These are phyloP conservation scores for Rosa chinensis DNA, from an alignment of 306 rosid species.

Conservation along the genomic window DNA sequence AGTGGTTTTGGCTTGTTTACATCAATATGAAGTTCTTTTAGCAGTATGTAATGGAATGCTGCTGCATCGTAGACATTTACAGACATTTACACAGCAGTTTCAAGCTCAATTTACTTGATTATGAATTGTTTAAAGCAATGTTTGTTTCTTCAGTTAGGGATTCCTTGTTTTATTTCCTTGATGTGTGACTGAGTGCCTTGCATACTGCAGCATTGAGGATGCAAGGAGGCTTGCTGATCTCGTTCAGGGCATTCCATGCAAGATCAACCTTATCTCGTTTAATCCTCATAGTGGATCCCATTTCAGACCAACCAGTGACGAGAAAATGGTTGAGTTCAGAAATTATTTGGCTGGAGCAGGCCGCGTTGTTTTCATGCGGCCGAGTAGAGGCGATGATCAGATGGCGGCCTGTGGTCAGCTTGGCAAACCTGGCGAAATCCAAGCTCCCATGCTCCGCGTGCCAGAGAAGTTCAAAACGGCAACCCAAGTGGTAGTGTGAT, in stretches of 20 bases:
- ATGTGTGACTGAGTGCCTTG: not conserved
- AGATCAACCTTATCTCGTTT: conserved; percentile 85
- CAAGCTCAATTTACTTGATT: not conserved
- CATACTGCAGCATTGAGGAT: conserved; percentile 55
- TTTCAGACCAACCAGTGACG: conserved; percentile 74
- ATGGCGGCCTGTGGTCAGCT: conserved; percentile 99
- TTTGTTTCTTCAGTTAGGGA: not conserved
- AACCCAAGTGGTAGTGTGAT: conserved; percentile 41
- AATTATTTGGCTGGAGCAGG: conserved; percentile 70
- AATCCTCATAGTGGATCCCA: conserved; percentile 80
- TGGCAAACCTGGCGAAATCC: conserved; percentile 71
- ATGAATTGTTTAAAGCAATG: not conserved
- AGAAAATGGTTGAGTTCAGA: conserved; percentile 75
- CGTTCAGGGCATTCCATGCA: conserved; percentile 89
- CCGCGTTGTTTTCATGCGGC: conserved; percentile 60
- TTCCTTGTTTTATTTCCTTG: not conserved
- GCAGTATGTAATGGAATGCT: not conserved
- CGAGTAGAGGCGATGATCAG: conserved; percentile 87
- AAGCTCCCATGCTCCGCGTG: conserved; percentile 77
- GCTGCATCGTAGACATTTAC: not conserved
- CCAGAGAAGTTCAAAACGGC: conserved; percentile 70
- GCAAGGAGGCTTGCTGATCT: conserved; percentile 71
- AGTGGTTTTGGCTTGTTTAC: conserved; percentile 27
- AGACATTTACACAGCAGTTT: not conserved
- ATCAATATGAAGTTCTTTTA: conserved; percentile 5